These are phyloP conservation scores for Sclerotinia nivalis DNA, from an alignment of 2,329 filamentous ascomycete genomes.

Conservation along the genomic window DNA sequence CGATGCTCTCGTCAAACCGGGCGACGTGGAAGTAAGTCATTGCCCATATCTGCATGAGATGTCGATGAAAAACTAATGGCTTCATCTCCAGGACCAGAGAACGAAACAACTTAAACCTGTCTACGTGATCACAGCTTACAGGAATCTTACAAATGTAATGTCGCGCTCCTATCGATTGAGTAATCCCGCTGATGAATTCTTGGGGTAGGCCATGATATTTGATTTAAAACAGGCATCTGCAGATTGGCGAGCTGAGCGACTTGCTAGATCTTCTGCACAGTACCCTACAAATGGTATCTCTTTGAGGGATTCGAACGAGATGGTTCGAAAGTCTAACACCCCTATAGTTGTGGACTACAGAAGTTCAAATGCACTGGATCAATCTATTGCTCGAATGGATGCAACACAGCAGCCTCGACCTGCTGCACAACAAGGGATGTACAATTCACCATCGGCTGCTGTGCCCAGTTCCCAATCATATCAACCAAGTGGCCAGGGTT, in stretches of 20 bases:
- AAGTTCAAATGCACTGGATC: constrained; percentile 40
- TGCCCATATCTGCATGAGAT: neutral
- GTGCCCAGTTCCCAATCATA: constrained; percentile 24
- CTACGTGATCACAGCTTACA: constrained; percentile 77
- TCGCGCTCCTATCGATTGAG: constrained; percentile 31
- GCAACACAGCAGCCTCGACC: constrained; percentile 35
- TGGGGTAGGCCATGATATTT: constrained; percentile 53
- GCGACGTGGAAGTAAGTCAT: constrained; percentile 67
- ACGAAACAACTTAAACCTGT: constrained; percentile 64
- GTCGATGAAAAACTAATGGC: constrained; percentile 21
- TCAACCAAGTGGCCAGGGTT: constrained; percentile 26
- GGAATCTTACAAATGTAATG: constrained; percentile 72
- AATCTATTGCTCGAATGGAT: constrained; percentile 42
- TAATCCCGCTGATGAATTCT: constrained; percentile 29
- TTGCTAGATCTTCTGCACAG: constrained; percentile 36
- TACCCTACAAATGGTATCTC: constrained; percentile 42
- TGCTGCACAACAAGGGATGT: constrained; percentile 30
- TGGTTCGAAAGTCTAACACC: constrained; percentile 42
- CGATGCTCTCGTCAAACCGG: constrained; percentile 76
- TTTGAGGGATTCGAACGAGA: constrained; percentile 38
- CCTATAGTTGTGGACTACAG: constrained; percentile 41
- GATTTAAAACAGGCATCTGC: constrained; percentile 55
- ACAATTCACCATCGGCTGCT: constrained; percentile 29
- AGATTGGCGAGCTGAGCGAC: constrained; percentile 48
- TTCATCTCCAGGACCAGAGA: constrained; percentile 50